These are phyloP conservation scores for Colletotrichum sp. DNA, from an alignment of 2,329 filamentous ascomycete species.

Conservation along the genomic window DNA sequence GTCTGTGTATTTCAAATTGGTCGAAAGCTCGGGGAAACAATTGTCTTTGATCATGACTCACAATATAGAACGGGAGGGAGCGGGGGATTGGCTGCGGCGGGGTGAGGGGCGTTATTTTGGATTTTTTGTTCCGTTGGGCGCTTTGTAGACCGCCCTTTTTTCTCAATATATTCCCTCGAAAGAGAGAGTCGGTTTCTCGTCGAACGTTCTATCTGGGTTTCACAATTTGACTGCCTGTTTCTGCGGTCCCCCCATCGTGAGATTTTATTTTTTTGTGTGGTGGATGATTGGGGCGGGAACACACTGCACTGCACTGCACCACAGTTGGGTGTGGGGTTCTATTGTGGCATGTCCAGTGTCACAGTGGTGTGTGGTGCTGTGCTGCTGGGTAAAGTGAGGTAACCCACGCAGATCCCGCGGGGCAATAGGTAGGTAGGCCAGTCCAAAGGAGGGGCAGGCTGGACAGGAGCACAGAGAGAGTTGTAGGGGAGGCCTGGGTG, in stretches of 20 bases:
- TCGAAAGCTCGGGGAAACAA: not conserved
- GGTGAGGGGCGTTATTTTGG: not conserved
- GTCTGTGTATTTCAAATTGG: not conserved
- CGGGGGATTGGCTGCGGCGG: not conserved
- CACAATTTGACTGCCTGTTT: not conserved
- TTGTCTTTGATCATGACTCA: slow-evolving; percentile 7
- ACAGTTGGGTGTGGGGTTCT: not conserved
- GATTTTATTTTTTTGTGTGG: not conserved
- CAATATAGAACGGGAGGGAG: not conserved
- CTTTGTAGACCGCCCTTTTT: not conserved
- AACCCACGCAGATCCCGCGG: slow-evolving; percentile 5
- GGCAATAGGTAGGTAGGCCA: too few species aligned
- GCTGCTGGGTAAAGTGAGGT: not conserved
- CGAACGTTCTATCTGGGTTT: not conserved
- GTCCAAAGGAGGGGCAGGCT: too few species aligned
- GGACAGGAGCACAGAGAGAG: too few species aligned
- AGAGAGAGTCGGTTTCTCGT: not conserved
- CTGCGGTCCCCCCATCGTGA: not conserved
- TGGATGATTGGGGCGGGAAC: not conserved
- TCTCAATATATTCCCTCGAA: not conserved
- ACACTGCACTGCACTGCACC: not conserved
- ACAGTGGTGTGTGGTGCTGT: not conserved
- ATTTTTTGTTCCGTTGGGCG: not conserved
- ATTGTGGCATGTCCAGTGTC: not conserved
- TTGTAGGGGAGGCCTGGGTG: not conserved